Evolutionary conservation across 306 rosid genomes (phyloP).

Genomic region (Pachyrhizus erosus): DNA sequence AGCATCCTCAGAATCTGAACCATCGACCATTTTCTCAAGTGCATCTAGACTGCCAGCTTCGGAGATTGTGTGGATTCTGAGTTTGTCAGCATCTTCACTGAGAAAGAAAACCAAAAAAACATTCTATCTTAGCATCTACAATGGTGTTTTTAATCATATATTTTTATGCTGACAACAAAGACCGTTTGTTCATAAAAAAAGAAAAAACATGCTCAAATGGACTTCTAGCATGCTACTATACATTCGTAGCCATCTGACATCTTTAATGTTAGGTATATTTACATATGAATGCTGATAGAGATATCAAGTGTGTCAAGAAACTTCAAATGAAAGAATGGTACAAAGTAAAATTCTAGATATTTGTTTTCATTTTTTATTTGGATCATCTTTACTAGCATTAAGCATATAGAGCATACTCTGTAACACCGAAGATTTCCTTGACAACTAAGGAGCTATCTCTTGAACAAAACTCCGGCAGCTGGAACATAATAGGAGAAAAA

Average conservation of each 20-base stretch:
- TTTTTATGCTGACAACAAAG: not conserved
- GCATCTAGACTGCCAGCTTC: conserved; percentile 82
- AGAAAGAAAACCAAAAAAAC: conserved; percentile 28
- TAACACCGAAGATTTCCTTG: conserved; percentile 93
- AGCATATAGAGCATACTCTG: conserved; percentile 74
- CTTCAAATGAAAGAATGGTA: not conserved
- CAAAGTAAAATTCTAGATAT: not conserved
- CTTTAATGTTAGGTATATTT: not conserved
- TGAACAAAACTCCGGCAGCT: conserved; percentile 92
- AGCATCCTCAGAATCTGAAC: conserved; percentile 70
- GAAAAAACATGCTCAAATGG: not conserved
- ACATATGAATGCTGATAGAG: not conserved
- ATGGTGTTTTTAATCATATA: not conserved
- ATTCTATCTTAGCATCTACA: conserved; percentile 28
- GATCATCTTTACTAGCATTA: not conserved
- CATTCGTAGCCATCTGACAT: conserved; percentile 8
- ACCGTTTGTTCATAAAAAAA: not conserved
- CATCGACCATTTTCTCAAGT: conserved; percentile 81
- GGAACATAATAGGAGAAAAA: conserved; percentile 42
- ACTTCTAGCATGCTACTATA: conserved; percentile 13
- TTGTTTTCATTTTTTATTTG: not conserved
- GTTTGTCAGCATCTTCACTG: conserved; percentile 89
- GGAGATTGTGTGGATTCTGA: conserved; percentile 76
- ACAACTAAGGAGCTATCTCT: conserved; percentile 80
- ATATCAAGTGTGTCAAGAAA: not conserved